phyloP scores from a whole-genome alignment of 768 basidiomycete genomes.

The Phylloporus sp. region DNA sequence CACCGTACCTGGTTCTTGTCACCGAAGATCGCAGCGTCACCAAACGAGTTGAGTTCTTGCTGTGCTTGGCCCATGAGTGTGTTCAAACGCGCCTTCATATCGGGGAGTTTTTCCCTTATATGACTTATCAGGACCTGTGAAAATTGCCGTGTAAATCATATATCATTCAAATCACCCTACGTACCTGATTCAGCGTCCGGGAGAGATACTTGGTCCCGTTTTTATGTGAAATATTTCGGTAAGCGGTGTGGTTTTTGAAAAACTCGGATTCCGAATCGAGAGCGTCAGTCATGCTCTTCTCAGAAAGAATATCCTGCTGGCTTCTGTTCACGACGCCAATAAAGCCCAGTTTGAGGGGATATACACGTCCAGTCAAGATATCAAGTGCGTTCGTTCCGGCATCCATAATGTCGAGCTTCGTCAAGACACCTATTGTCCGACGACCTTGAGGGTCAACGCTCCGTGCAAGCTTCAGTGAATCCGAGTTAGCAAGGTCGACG shows the following conservation, averaged over 20 bases:
- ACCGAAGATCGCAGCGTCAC: slow-evolving; percentile 87
- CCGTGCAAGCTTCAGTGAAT: slow-evolving; percentile 93
- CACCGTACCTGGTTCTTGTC: slow-evolving; percentile 72
- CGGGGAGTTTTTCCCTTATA: slow-evolving; percentile 96
- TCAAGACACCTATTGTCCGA: slow-evolving; percentile 92
- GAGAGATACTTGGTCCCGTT: slow-evolving; percentile 96
- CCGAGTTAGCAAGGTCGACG: slow-evolving; percentile 98
- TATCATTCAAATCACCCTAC: slow-evolving; percentile 14
- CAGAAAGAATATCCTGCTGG: slow-evolving; percentile 92
- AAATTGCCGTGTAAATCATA: not conserved
- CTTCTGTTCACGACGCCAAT: slow-evolving; percentile 97
- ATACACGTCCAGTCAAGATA: slow-evolving; percentile 92
- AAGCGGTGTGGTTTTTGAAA: slow-evolving; percentile 84
- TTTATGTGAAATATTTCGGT: slow-evolving; percentile 93
- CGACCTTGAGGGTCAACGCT: slow-evolving; percentile 94
- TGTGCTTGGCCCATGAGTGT: slow-evolving; percentile 99
- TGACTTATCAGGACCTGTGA: slow-evolving; percentile 87
- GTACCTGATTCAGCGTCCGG: slow-evolving; percentile 87
- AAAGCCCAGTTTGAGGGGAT: slow-evolving; percentile 96
- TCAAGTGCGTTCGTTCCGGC: slow-evolving; percentile 97
- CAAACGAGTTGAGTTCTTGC: slow-evolving; percentile 95
- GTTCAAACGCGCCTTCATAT: slow-evolving; percentile 98
- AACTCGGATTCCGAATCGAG: slow-evolving; percentile 83
- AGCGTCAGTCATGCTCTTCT: slow-evolving; percentile 83
- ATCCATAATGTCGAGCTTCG: slow-evolving; percentile 98